Evolutionary conservation across 176 grass and related monocot genomes (phyloP).

Genomic region (Puccinellia tenuiflora): DNA sequence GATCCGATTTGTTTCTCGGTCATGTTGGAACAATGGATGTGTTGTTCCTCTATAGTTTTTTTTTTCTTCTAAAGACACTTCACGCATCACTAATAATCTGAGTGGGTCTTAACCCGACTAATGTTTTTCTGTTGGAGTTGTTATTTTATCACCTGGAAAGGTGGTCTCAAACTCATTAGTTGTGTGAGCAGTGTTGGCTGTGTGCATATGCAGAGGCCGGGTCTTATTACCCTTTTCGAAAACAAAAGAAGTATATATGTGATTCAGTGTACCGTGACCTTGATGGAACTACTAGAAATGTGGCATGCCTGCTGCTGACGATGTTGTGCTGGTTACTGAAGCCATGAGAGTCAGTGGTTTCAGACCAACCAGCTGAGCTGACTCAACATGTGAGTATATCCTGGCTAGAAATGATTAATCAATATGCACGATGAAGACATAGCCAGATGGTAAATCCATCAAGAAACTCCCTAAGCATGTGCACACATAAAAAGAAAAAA

Average conservation of each 20-base stretch:
- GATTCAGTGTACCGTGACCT: not conserved
- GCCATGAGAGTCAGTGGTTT: not conserved
- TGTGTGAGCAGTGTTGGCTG: not conserved
- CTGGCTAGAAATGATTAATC: too few species aligned
- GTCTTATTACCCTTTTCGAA: too few species aligned
- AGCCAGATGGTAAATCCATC: too few species aligned
- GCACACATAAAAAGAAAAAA: too few species aligned
- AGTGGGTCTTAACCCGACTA: not conserved
- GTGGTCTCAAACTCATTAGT: not conserved
- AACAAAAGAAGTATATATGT: too few species aligned
- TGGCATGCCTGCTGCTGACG: not conserved
- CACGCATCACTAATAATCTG: constrained; percentile 10
- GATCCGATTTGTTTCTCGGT: not conserved
- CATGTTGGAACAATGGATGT: not conserved
- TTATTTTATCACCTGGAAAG: not conserved
- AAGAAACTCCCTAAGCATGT: too few species aligned
- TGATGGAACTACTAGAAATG: not conserved
- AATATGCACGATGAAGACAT: too few species aligned
- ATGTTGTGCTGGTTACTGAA: not conserved
- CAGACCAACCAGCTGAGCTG: not conserved
- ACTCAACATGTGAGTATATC: too few species aligned
- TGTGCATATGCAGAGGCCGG: too few species aligned
- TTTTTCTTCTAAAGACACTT: not conserved
- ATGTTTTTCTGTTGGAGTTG: not conserved
- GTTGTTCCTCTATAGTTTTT: not conserved